phyloP scores from a whole-genome alignment of 1,284 basidiomycete genomes.

The Tetrapyrgos nigripes region DNA sequence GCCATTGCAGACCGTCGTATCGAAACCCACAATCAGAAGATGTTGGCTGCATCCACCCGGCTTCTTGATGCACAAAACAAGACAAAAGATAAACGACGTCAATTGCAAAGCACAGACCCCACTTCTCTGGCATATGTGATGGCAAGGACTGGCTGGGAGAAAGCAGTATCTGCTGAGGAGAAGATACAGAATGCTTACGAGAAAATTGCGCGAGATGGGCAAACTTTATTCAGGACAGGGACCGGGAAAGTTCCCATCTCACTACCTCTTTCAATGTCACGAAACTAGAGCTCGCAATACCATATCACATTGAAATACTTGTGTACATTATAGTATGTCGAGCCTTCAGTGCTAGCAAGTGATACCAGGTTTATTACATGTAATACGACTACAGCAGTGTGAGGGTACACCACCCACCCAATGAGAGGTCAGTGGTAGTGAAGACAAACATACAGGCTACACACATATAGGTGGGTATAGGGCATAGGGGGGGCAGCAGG shows the following conservation, averaged over 20 bases:
- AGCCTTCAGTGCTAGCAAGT: too few relatives aligned
- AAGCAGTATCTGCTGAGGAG: neutral
- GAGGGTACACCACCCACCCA: too few relatives aligned
- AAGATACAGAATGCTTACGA: neutral
- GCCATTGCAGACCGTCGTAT: neutral
- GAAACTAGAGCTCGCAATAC: too few relatives aligned
- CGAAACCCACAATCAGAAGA: neutral
- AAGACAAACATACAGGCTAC: too few relatives aligned
- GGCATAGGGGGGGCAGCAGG: too few relatives aligned
- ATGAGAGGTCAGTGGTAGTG: too few relatives aligned
- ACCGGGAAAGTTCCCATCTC: neutral
- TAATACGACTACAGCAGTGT: too few relatives aligned
- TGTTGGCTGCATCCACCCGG: neutral
- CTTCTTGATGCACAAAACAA: neutral
- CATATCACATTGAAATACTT: neutral
- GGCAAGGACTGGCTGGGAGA: neutral
- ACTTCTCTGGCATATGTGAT: neutral
- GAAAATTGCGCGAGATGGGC: neutral
- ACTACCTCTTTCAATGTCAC: too few relatives aligned
- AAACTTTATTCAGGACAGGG: neutral
- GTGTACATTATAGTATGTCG: neutral
- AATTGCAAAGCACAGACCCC: neutral
- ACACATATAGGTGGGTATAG: too few relatives aligned
- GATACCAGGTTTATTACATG: too few relatives aligned
- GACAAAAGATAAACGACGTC: neutral